Conservation (phyloP, 129 eudicot species). For the Oenanthe sinensis region DNA sequence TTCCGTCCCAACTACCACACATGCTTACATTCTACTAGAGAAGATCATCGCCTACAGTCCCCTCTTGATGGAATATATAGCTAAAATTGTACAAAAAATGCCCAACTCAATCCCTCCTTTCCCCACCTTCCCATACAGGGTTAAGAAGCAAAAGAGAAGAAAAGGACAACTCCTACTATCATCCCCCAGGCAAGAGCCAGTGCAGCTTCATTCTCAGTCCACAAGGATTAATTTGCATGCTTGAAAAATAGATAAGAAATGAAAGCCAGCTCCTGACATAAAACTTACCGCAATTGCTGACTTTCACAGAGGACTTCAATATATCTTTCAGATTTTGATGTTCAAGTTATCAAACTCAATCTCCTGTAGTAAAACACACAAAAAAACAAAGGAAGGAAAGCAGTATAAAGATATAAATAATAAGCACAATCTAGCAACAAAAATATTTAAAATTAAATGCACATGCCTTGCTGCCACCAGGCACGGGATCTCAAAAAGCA, state of each 20-base stretch:
- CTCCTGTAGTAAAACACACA: slow-evolving; percentile 23
- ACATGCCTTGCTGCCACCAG: background rate
- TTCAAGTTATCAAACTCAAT: slow-evolving; percentile 36
- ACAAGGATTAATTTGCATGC: slow-evolving; percentile 20
- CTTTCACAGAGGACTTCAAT: slow-evolving; percentile 13
- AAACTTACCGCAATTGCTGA: slow-evolving; percentile 43
- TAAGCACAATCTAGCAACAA: background rate
- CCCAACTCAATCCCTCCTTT: background rate
- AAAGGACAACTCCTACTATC: background rate
- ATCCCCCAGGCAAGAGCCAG: background rate
- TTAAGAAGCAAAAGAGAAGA: background rate
- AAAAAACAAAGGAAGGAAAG: slow-evolving; percentile 15
- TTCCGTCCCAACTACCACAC: background rate
- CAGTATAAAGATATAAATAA: slow-evolving; percentile 1
- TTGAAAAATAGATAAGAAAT: slow-evolving; percentile 34
- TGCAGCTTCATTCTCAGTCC: background rate
- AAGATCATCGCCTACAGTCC: background rate
- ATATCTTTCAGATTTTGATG: slow-evolving; percentile 15
- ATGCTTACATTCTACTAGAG: background rate
- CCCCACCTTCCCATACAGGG: background rate
- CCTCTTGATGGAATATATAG: background rate
- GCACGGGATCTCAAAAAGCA: background rate
- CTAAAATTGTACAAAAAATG: slow-evolving; percentile 11
- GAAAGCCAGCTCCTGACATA: slow-evolving; percentile 38
- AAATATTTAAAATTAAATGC: background rate